Evolutionary conservation across 2,329 filamentous ascomycete genomes (phyloP).

Genomic region (Phyllosticta citrichinensis): DNA sequence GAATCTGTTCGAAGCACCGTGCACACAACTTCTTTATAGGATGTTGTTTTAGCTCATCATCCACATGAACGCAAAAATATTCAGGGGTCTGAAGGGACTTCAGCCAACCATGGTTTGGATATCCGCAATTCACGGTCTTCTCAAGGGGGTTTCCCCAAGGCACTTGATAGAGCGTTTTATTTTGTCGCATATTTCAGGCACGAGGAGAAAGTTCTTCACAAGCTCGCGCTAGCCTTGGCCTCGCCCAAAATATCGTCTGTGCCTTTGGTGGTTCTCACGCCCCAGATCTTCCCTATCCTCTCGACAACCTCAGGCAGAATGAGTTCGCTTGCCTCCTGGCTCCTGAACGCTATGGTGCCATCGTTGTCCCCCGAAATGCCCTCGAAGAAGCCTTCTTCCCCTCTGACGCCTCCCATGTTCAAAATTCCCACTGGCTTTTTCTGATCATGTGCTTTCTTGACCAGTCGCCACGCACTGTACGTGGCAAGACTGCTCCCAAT

Average conservation of each 20-base stretch:
- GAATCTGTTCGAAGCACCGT: too few relatives aligned
- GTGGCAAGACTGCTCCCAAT: slow-evolving; percentile 87
- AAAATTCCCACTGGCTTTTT: slow-evolving; percentile 80
- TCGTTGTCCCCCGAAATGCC: slow-evolving; percentile 38
- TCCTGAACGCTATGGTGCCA: slow-evolving; percentile 26
- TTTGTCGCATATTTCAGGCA: too few relatives aligned
- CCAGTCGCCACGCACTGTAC: slow-evolving; percentile 87
- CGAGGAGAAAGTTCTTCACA: not conserved
- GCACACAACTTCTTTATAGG: too few relatives aligned
- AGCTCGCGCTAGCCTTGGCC: not conserved
- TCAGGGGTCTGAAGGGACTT: too few relatives aligned
- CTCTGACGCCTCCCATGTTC: slow-evolving; percentile 76
- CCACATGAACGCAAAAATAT: too few relatives aligned
- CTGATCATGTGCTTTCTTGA: slow-evolving; percentile 69
- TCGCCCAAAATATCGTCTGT: not conserved
- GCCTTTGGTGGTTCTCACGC: not conserved
- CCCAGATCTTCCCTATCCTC: not conserved
- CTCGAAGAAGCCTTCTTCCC: slow-evolving; percentile 63
- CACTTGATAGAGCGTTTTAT: too few relatives aligned
- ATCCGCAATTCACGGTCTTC: too few relatives aligned
- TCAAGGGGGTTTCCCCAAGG: too few relatives aligned
- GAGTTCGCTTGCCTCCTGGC: slow-evolving; percentile 30
- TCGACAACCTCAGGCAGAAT: slow-evolving; percentile 26
- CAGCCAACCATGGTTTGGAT: too few relatives aligned
- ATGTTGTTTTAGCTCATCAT: too few relatives aligned